These are phyloP conservation scores for Maudiozyma serrabonitensis DNA, from an alignment of 805 yeast species.

Conservation along the genomic window DNA sequence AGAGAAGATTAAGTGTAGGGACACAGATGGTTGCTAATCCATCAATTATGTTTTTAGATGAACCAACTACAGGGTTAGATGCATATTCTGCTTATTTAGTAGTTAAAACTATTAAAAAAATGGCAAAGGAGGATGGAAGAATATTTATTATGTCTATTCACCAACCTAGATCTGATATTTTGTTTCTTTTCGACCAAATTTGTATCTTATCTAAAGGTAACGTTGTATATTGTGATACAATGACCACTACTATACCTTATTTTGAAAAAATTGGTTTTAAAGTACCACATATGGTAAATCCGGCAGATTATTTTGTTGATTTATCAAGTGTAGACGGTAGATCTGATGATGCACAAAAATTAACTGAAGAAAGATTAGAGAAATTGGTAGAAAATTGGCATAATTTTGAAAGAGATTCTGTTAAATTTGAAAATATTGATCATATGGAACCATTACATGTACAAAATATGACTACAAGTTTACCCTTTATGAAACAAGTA, in stretches of 20 bases:
- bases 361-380: slow-evolving; percentile 29
- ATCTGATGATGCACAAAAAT: slow-evolving; percentile 28
- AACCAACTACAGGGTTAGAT: slow-evolving; percentile 84
- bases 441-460: slow-evolving; percentile 18
- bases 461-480: slow-evolving; percentile 22
- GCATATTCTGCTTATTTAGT: slow-evolving; percentile 63
- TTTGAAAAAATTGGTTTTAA: slow-evolving; percentile 39
- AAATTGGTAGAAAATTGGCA: slow-evolving; percentile 34
- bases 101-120: slow-evolving; percentile 48
- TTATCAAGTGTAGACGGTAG: slow-evolving; percentile 47
- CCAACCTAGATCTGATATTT: slow-evolving; percentile 75
- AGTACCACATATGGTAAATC: slow-evolving; percentile 42
- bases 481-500: slow-evolving; percentile 37
- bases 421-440: slow-evolving; percentile 2
- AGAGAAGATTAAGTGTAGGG: slow-evolving; percentile 66
- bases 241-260: slow-evolving; percentile 35
- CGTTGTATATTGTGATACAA: slow-evolving; percentile 39
- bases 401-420: slow-evolving; percentile 3
- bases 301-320: slow-evolving; percentile 54
- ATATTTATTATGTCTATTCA: slow-evolving; percentile 71
- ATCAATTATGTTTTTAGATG: slow-evolving; percentile 67
- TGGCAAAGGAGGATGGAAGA: slow-evolving; percentile 49
- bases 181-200: slow-evolving; percentile 55
- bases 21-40: slow-evolving; percentile 72
- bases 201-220: slow-evolving; percentile 62